Evolutionary conservation across 257 asterid genomes (phyloP).

Genomic region (Gentiana dahurica): DNA sequence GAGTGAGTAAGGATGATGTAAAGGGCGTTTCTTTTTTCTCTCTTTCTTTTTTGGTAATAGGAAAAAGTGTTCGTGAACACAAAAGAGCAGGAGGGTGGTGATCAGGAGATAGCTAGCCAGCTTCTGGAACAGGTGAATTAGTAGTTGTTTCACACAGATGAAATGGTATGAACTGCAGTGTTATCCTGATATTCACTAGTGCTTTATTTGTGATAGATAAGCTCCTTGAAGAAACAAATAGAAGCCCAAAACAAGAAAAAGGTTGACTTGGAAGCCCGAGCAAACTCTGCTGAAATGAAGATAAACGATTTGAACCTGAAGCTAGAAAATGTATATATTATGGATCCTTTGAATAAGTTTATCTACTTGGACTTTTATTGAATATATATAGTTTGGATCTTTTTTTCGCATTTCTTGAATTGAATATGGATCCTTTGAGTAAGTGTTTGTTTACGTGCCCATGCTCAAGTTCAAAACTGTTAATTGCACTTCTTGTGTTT

Average conservation of each 20-base stretch:
- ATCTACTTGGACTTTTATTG: too few species aligned
- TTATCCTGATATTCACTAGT: neutral
- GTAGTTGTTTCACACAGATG: neutral
- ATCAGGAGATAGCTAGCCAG: constrained; percentile 22
- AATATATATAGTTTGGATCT: too few species aligned
- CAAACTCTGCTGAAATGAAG: constrained; percentile 26
- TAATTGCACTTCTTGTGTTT: neutral
- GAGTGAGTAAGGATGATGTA: neutral
- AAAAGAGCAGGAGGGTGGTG: constrained; percentile 20
- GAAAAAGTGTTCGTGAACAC: constrained; percentile 21
- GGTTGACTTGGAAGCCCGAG: constrained; percentile 17
- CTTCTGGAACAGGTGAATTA: constrained; percentile 31
- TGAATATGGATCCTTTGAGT: neutral
- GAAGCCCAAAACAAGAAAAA: constrained; percentile 29
- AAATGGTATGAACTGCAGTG: neutral
- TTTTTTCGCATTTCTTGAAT: too few species aligned
- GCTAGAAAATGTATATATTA: constrained; percentile 27
- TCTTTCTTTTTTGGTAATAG: constrained; percentile 9
- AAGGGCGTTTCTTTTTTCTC: too few species aligned
- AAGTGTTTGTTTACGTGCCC: neutral
- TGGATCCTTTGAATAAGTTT: neutral
- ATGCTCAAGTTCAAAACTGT: neutral
- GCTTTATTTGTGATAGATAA: constrained; percentile 19
- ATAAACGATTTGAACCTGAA: constrained; percentile 26
- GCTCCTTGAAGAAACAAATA: constrained; percentile 27